Percentiles rank a stretch among this genome's conserved stretches.
These are phyloP conservation scores for Blastobotrys robertii DNA, from an alignment of 805 yeast species.

Conservation along the genomic window DNA sequence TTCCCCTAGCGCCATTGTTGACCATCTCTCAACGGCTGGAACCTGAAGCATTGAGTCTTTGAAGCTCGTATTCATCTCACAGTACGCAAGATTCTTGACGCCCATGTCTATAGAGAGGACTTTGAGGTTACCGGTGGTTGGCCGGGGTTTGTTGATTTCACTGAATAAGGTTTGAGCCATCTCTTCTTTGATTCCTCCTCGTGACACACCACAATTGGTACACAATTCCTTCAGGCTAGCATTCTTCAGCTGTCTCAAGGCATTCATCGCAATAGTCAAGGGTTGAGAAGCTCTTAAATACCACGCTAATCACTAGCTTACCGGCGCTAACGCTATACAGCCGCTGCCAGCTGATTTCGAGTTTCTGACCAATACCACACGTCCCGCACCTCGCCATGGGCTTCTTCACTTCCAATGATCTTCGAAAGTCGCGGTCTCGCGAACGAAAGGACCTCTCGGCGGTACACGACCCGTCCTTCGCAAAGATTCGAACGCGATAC, in stretches of 20 bases:
- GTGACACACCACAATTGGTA: conserved; percentile 14
- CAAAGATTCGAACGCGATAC: too few relatives aligned
- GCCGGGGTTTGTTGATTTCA: background rate
- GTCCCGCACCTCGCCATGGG: too few relatives aligned
- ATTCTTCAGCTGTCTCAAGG: conserved; percentile 5
- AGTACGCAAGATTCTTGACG: conserved; percentile 24
- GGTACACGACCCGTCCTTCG: too few relatives aligned
- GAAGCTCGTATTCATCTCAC: conserved; percentile 10
- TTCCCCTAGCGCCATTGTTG: conserved; percentile 5
- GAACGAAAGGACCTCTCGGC: too few relatives aligned
- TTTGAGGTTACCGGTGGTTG: conserved; percentile 1
- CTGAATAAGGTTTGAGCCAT: conserved; percentile 7
- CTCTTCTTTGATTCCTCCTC: conserved; percentile 14
- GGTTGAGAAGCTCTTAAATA: background rate
- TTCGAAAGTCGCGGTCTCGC: too few relatives aligned
- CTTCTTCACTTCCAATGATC: too few relatives aligned
- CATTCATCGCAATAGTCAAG: background rate
- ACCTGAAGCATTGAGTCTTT: background rate
- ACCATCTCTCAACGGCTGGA: conserved; percentile 12
- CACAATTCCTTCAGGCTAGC: conserved; percentile 13
- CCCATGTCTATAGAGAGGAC: conserved; percentile 28
- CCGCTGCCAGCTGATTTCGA: too few relatives aligned
- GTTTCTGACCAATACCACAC: too few relatives aligned
- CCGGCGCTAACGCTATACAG: background rate
- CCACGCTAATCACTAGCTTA: background rate